Base-by-base conservation (phyloP, 495 filamentous ascomycete species). In the Neurospora sp. region DNA sequence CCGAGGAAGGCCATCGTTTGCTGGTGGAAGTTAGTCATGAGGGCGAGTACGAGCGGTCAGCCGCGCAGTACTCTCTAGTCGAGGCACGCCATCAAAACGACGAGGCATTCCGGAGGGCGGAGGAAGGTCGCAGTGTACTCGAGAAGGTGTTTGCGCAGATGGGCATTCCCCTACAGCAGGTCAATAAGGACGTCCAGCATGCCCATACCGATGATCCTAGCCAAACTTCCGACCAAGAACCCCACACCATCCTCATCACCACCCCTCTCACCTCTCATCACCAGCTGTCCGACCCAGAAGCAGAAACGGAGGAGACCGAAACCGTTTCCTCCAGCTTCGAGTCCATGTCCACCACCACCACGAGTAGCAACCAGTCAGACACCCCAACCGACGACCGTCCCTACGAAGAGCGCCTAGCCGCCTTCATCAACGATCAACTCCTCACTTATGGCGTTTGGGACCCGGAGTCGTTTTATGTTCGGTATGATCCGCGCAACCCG, bases 61-160 rank as follows among this genome's bases (percentile, higher is more conserved):
- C 14, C 0, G 1, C 16, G 1, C 6, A 66, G 0, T 18, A 66
- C 0, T 16, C 54, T 0, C 12, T 66, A 0, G 54, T 31, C 0
- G 54, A 66, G 54, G 14, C 54, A 1, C 12, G 14, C 14, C 54
- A 66, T 0, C 27, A 37, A 0, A 31, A 35, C 0, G 14, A 66
- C 0, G 54, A 66, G 54, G 31, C 54, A 2, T 35, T 66, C 6
- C 54, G 14, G 5, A 66, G 0, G 1, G 54, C 7, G 0, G 54
- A 66, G 7, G 14, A 66, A 0, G 31, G 27, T 2, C 27, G 54
- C 0, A 1, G 12, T 18, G 54, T 0, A 0, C 54, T 66, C 0
- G 54, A 66, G 6, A 7, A 18, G 27, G 27, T 3, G 2, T 66
- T 66, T 11, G 3, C 54, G 14, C 8, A 0, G 27, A 35, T 35